Conservation (phyloP, 2,329 filamentous ascomycete genomes). For the Hymenoscyphus albidus region DNA sequence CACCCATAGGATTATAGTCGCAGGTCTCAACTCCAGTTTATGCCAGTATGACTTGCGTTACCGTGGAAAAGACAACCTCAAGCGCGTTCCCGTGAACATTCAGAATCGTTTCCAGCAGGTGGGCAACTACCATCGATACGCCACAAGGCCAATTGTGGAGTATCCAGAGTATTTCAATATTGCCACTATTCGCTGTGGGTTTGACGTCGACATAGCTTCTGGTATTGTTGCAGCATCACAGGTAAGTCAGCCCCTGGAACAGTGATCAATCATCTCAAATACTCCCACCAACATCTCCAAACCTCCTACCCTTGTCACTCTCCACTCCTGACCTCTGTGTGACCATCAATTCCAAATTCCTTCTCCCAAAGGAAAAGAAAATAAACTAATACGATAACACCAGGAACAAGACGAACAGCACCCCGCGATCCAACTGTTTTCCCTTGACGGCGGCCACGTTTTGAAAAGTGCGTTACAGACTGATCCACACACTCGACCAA, state of each 20-base stretch:
- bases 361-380: no score
- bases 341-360: neutral
- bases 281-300: neutral
- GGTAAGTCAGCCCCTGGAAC: neutral
- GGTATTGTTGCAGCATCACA: slow-evolving; percentile 50
- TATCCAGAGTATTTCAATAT: slow-evolving; percentile 51
- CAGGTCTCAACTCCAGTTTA: slow-evolving; percentile 48
- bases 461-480: no score
- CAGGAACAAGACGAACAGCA: slow-evolving; percentile 34
- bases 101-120: neutral
- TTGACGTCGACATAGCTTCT: slow-evolving; percentile 46
- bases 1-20: slow-evolving; percentile 48
- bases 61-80: slow-evolving; percentile 16
- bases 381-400: neutral
- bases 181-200: slow-evolving; percentile 46
- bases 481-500: neutral
- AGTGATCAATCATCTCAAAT: neutral
- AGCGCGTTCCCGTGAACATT: neutral
- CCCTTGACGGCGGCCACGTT: slow-evolving; percentile 25
- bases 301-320: neutral
- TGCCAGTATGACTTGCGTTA: slow-evolving; percentile 56
- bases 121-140: neutral
- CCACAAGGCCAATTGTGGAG: slow-evolving; percentile 40
- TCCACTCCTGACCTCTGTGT: neutral
- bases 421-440: slow-evolving; percentile 26